Percentiles rank a stretch among this genome's conserved stretches.
phyloP scores from a whole-genome alignment of 495 filamentous ascomycete genomes.

The Tuber indicum region DNA sequence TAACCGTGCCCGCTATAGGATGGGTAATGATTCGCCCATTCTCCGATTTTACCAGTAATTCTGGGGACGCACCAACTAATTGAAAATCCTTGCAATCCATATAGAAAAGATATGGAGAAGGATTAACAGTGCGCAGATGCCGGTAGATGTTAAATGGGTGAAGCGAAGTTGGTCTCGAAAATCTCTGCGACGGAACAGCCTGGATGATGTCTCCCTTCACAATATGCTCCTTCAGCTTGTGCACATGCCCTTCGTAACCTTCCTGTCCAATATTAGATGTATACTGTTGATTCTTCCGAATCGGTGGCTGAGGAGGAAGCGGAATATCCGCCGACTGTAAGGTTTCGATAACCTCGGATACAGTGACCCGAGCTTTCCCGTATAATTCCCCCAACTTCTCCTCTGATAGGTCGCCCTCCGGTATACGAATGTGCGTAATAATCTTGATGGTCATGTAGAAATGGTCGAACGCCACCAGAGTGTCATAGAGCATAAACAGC shows the following conservation, averaged over 20 bases:
- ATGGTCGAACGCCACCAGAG: conserved; percentile 88
- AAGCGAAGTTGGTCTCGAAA: conserved; percentile 77
- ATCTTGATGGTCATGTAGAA: conserved; percentile 89
- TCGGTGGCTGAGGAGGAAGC: conserved; percentile 66
- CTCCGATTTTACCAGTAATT: conserved; percentile 86
- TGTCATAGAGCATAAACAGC: conserved; percentile 96
- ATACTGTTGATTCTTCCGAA: conserved; percentile 65
- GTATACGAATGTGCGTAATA: conserved; percentile 73
- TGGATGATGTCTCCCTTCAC: conserved; percentile 90
- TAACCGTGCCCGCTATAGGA: conserved; percentile 92
- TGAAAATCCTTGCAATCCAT: conserved; percentile 85
- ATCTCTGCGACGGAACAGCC: conserved; percentile 86
- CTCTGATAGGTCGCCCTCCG: conserved; percentile 48
- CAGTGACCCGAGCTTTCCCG: conserved; percentile 54
- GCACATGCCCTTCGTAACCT: conserved; percentile 85
- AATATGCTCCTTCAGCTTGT: conserved; percentile 76
- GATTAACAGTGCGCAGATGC: conserved; percentile 89
- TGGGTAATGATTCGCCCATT: conserved; percentile 86
- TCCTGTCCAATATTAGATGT: conserved; percentile 85
- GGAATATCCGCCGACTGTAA: conserved; percentile 67
- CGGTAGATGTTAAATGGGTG: conserved; percentile 99
- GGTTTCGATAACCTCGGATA: conserved; percentile 60
- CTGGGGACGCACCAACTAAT: conserved; percentile 88
- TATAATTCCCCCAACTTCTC: conserved; percentile 57
- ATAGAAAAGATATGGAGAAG: conserved; percentile 94